Base-by-base conservation (phyloP, 129 eudicot species). In the Apium graveolens region DNA sequence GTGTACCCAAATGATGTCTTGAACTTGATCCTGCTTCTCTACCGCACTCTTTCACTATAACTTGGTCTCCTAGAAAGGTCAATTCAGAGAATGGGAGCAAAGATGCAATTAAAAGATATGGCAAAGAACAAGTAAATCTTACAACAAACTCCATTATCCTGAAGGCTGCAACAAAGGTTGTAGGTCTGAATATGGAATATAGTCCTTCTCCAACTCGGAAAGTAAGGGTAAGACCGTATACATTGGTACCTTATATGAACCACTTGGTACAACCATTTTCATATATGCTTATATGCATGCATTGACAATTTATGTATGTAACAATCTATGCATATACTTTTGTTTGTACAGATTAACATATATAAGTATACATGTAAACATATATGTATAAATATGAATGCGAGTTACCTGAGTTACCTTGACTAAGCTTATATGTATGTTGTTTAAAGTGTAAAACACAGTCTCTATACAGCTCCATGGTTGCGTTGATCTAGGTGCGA, bases 21-120 rank as follows among this genome's bases (percentile, higher is more conserved):
- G 97, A 92, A 84, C 97, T 96, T 46, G 99, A 96, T 86, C 89
- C 93, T 72, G 97, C 97, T 78, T 72, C 97, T 49, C 72, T 96
- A 34, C 91, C 91, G 29, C 11, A 39, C 60, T 81, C 83, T 46
- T 75, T 85, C 51, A 85, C 87, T 37, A 85, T 80, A 20, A 18
- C 80, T 80, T 78, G 82, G 57, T 78, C 66, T 74, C 82, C 85
- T 26, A 57, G 75, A 3, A 74, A 86, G n/a, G 81, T 78, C 35
- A 80, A 78, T 24, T 63, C 48, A 11, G 82, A 77, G 27, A 65
- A 43, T 0, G 68, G 34, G 45, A 74, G 46, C 45, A 45, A 11
- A 6, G 49, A 78, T 72, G 18, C 20, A 41, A 49, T n/a, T 29
- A 24, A 74, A 76, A 31, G 48, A 21, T 81, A 69, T 42, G 45